A percentile compares a stretch with the other conserved stretches of the same genome.
phyloP scores from a whole-genome alignment of 257 asterid species.

The Capsicum pubescens region DNA sequence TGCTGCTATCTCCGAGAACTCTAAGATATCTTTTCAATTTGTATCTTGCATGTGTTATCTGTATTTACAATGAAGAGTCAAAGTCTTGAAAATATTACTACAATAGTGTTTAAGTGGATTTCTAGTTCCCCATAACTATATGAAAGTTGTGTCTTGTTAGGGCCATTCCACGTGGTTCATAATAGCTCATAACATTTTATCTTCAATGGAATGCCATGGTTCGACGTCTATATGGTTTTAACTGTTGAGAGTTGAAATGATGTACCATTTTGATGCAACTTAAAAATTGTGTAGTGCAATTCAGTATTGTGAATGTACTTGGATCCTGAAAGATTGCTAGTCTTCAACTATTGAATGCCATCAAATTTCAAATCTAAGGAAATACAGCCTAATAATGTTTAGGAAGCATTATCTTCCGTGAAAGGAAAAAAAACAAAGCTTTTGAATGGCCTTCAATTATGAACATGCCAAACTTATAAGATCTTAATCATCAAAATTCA shows the following conservation, averaged over 20 bases:
- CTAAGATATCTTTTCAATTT: too few species aligned
- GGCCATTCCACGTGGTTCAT: not conserved
- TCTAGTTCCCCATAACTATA: too few species aligned
- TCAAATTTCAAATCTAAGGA: not conserved
- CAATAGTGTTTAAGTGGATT: too few species aligned
- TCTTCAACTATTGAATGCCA: not conserved
- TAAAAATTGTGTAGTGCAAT: too few species aligned
- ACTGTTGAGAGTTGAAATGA: not conserved
- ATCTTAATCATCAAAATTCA: not conserved
- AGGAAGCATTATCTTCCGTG: not conserved
- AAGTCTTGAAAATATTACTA: too few species aligned
- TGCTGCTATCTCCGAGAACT: too few species aligned
- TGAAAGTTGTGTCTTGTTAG: too few species aligned
- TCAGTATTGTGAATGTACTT: too few species aligned
- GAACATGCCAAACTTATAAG: not conserved
- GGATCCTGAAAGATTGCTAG: too few species aligned
- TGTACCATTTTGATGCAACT: slow-evolving; percentile 11
- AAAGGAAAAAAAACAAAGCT: not conserved
- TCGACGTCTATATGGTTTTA: not conserved
- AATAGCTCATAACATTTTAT: not conserved
- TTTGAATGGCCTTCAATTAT: not conserved
- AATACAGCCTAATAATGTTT: not conserved
- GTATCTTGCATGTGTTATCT: too few species aligned
- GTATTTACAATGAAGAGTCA: too few species aligned
- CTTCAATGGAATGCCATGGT: slow-evolving; percentile 9